Base-by-base conservation (phyloP, 164 flowering plant genomes). In the Chloranthus sessilifolius region DNA sequence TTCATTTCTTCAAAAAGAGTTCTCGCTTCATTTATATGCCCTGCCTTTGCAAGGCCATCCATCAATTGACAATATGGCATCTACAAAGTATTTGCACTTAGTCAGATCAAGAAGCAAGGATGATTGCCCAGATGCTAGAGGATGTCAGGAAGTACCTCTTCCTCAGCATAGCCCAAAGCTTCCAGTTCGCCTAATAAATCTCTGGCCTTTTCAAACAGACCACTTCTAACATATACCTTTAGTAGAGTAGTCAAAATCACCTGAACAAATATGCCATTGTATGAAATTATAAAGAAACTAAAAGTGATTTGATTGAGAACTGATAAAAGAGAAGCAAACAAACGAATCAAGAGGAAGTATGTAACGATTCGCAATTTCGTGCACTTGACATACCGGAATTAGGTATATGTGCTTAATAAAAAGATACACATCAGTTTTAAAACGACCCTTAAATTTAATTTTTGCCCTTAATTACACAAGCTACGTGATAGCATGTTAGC, bases 51-150 rank as follows among this genome's bases (percentile, higher is more conserved):
- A 56, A 87, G 81, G 43, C 83, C 82, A 66, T 88, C 95, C 96
- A 91, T 91, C 67, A 91, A 67, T 47, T 83, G 45, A 71, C 95
- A 88, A 64, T 81, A 91, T 10, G 98, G 96, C 81, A 85, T 91
- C 98, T 88, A 36, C 43, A 35, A 34, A 14, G 9, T 28, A 41
- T 34, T n/a, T 23, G 19, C 14, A 14, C 22, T 20, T 11, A 35
- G 23, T 23, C 40, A 34, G 24, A 24, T 25, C 8, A 24, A 14
- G 14, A 26, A 46, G 8, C 56, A 53, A 38, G 24, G 20, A 39
- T 14, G 28, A 29, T 40, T 20, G 30, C 37, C 7, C 24, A 53
- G 15, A 41, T 20, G 12, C 19, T 10, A 28, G 21, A 40, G 29
- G 43, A 47, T 15, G 7, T 22, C 12, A 17, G 14, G 8, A 12